These are phyloP conservation scores for Scutellaria baicalensis DNA, from an alignment of 257 asterid species.

Conservation along the genomic window DNA sequence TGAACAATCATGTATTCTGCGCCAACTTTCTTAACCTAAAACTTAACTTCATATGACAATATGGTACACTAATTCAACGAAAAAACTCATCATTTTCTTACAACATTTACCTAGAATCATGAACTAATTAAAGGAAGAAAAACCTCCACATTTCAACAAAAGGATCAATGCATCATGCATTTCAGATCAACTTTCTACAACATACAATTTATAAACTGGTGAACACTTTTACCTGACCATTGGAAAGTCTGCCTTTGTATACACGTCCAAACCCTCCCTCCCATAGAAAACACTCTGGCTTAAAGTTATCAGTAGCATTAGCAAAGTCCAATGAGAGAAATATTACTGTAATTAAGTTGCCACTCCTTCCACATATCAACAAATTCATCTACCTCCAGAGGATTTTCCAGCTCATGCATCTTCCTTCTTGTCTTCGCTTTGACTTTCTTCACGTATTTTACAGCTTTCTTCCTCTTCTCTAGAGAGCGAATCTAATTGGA, in stretches of 20 bases:
- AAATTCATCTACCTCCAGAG: conserved; percentile 75
- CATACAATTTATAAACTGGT: too few relatives aligned
- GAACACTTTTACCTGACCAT: too few relatives aligned
- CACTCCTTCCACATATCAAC: conserved; percentile 95
- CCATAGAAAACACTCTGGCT: conserved; percentile 82
- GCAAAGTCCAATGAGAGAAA: conserved; percentile 17
- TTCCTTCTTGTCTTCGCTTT: conserved; percentile 90
- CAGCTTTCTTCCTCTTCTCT: conserved; percentile 78
- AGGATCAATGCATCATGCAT: background rate
- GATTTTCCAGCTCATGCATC: conserved; percentile 78
- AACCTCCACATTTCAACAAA: background rate
- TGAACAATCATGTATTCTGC: background rate
- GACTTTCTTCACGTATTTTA: conserved; percentile 81
- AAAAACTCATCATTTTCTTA: background rate
- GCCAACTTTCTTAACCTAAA: background rate
- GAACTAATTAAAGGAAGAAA: background rate
- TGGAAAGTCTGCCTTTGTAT: too few relatives aligned
- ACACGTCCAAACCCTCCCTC: conserved; percentile 99
- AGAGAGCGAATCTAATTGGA: conserved; percentile 61
- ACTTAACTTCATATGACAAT: background rate
- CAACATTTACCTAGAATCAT: background rate
- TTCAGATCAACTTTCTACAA: too few relatives aligned
- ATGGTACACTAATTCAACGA: background rate
- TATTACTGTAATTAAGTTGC: background rate
- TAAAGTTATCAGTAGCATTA: conserved; percentile 72